Percentiles rank a stretch among this genome's conserved stretches.
phyloP scores from a whole-genome alignment of 2,329 filamentous ascomycete species.

The Aspergillus aculeatinus region DNA sequence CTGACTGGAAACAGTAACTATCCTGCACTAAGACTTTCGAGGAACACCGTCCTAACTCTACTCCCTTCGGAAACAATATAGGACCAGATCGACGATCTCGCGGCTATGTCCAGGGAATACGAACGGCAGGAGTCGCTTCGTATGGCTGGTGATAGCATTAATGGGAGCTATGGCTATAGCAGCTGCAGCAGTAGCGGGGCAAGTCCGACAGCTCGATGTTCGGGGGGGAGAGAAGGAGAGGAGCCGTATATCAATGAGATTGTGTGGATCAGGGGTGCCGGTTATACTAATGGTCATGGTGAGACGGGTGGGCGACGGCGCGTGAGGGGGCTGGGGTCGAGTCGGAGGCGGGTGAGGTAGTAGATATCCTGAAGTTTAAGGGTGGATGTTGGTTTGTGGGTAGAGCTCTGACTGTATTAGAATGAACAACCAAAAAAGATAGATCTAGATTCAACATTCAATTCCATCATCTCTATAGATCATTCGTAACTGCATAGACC shows the following conservation, averaged over 20 bases:
- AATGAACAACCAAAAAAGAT: neutral
- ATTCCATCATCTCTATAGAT: constrained; percentile 42
- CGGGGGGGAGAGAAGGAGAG: constrained; percentile 25
- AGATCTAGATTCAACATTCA: constrained; percentile 9
- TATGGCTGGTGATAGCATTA: constrained; percentile 37
- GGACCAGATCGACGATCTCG: constrained; percentile 53
- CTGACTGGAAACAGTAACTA: neutral
- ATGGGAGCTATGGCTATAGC: constrained; percentile 6
- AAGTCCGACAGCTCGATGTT: neutral
- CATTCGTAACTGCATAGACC: constrained; percentile 43
- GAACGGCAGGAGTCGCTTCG: constrained; percentile 48
- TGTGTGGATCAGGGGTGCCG: constrained; percentile 35
- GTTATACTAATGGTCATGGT: constrained; percentile 8
- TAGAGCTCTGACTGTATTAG: no score
- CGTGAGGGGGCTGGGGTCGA: neutral
- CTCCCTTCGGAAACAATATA: constrained; percentile 20
- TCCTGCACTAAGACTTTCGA: neutral
- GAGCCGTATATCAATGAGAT: constrained; percentile 47
- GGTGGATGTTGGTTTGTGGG: no score
- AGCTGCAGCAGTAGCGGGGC: neutral
- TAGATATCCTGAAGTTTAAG: no score
- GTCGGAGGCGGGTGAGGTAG: no score
- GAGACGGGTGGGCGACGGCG: neutral
- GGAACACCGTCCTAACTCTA: constrained; percentile 4
- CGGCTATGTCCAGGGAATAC: constrained; percentile 48